A percentile compares a stretch with the other conserved stretches of the same genome.
phyloP scores from a whole-genome alignment of 2,329 filamentous ascomycete species.

The Neurospora sp. region DNA sequence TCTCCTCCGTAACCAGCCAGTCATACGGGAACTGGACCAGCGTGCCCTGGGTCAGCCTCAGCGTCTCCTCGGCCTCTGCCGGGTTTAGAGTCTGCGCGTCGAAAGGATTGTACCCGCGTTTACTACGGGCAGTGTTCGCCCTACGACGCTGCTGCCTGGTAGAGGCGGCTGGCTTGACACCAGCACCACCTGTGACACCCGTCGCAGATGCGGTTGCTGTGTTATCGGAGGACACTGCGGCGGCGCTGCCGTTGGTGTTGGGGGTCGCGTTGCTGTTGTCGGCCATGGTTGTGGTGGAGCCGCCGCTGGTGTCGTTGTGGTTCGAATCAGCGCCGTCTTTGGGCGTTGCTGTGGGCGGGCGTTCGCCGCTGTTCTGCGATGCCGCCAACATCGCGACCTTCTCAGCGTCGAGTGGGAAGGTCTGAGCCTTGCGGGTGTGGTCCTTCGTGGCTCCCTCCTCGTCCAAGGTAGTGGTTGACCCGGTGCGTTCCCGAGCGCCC shows the following conservation, averaged over 20 bases:
- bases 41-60: conserved; percentile 76
- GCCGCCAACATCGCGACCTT: conserved; percentile 3
- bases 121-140: conserved; percentile 60
- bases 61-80: conserved; percentile 69
- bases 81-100: conserved; percentile 61
- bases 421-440: not conserved
- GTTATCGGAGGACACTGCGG: not conserved
- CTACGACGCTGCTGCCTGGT: conserved; percentile 51
- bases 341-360: conserved; percentile 1
- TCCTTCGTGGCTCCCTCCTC: conserved; percentile 15
- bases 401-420: not conserved
- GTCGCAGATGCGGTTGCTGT: conserved; percentile 6
- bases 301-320: not conserved
- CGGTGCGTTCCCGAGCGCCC: not conserved
- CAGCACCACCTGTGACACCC: conserved; percentile 18
- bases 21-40: conserved; percentile 92
- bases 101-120: conserved; percentile 49
- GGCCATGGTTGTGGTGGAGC: conserved; percentile 11
- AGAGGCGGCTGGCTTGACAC: conserved; percentile 32
- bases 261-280: conserved; percentile 38
- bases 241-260: conserved; percentile 8
- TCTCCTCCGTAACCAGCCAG: conserved; percentile 86
- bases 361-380: conserved; percentile 21
- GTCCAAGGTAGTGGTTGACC: not conserved
- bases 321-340: not conserved